Percentiles rank a stretch among this genome's conserved stretches.
Conservation (phyloP, 2,329 filamentous ascomycete genomes). For the Fusarium redolens region DNA sequence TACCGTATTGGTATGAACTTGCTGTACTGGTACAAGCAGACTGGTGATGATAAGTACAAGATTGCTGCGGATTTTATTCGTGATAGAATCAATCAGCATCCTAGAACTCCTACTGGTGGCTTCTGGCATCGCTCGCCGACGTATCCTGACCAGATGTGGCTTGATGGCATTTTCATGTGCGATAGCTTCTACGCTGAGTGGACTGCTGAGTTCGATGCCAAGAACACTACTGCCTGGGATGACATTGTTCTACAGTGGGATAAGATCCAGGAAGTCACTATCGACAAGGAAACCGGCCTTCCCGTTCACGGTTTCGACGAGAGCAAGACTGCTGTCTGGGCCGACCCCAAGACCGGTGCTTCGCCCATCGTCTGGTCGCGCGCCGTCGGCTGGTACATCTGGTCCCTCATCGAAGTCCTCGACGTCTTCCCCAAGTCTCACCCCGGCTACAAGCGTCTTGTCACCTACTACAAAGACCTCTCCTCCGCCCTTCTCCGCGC, state of each 20-base stretch:
- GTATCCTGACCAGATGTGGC: slow-evolving; percentile 61
- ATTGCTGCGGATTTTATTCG: slow-evolving; percentile 59
- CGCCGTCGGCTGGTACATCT: slow-evolving; percentile 65
- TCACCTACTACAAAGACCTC: slow-evolving; percentile 49
- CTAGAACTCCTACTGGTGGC: slow-evolving; percentile 61
- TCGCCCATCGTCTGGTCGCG: slow-evolving; percentile 66
- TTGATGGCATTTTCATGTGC: slow-evolving; percentile 66
- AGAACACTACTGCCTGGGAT: slow-evolving; percentile 56
- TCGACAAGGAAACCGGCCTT: slow-evolving; percentile 52
- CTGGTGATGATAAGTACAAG: slow-evolving; percentile 60
- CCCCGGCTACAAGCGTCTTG: slow-evolving; percentile 50
- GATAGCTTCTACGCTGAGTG: slow-evolving; percentile 57
- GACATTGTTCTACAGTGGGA: slow-evolving; percentile 59
- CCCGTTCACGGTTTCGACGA: slow-evolving; percentile 67
- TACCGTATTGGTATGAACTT: slow-evolving; percentile 65
- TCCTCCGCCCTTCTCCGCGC: slow-evolving; percentile 45
- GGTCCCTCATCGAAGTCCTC: slow-evolving; percentile 62
- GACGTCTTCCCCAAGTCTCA: slow-evolving; percentile 57
- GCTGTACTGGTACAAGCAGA: slow-evolving; percentile 61
- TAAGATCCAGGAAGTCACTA: slow-evolving; percentile 57
- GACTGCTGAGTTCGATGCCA: slow-evolving; percentile 51
- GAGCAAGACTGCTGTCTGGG: slow-evolving; percentile 61
- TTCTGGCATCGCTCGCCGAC: slow-evolving; percentile 63
- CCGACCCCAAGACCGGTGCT: slow-evolving; percentile 60
- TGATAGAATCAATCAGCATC: slow-evolving; percentile 59